These are phyloP conservation scores for Strigomonas culicis DNA, from an alignment of 208 protist genomes.

Conservation along the genomic window DNA sequence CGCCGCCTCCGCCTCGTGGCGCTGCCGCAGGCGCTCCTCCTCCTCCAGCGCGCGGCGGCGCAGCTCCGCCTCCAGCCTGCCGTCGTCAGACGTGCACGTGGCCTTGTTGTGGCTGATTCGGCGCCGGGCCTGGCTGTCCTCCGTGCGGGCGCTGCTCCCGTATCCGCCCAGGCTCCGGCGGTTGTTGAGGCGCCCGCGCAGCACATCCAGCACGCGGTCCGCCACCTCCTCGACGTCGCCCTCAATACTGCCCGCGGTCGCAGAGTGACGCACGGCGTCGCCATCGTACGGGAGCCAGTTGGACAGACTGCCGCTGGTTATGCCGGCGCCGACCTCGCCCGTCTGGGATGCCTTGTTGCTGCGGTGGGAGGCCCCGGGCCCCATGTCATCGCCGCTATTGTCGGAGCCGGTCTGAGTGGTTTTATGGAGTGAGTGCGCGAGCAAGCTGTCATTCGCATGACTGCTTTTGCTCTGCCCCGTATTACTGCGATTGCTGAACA, in stretches of 20 bases:
- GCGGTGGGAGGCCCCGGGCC: not conserved
- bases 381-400: not conserved
- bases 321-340: not conserved
- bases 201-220: slow-evolving; percentile 6
- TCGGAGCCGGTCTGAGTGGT: too few species aligned
- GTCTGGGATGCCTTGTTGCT: not conserved
- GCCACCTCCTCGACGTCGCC: not conserved
- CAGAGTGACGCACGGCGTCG: too few species aligned
- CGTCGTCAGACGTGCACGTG: not conserved
- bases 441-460: too few species aligned
- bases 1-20: slow-evolving; percentile 6
- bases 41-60: not conserved
- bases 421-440: too few species aligned
- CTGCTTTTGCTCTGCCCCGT: too few species aligned
- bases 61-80: not conserved
- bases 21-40: not conserved
- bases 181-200: slow-evolving; percentile 4
- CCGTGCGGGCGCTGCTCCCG: not conserved
- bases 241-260: too few species aligned
- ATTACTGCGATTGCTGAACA: too few species aligned
- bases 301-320: not conserved
- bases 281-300: not conserved
- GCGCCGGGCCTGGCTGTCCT: not conserved
- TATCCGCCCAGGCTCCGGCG: too few species aligned
- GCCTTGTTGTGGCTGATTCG: not conserved